Base-by-base conservation (phyloP, 2,329 filamentous ascomycete genomes). In the Aurifilum marmelostoma region DNA sequence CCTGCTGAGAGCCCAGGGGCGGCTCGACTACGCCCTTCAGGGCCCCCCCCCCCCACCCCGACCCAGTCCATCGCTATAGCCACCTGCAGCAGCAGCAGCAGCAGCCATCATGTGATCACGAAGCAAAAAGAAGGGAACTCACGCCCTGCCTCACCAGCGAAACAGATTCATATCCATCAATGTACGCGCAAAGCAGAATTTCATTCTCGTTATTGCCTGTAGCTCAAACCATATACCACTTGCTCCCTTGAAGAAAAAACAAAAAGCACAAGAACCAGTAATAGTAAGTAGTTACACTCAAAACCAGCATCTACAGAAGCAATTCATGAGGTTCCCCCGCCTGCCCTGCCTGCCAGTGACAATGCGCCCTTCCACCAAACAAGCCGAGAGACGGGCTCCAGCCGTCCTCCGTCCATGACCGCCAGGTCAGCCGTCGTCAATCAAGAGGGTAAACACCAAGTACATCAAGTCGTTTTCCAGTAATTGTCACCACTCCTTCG, bases 321-420 rank as follows among this genome's bases (percentile, higher is more conserved):
- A 47, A 63, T 43, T 34, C 67, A 67, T 60, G 18, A 63, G 56
- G 21, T 32, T 59, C 32, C 54, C 43, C 50, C 41, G 50, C 14
- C 65, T 58, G 47, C 59, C 59, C 67, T 50, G 65, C 39, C 67
- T 37, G 66, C 39, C 27, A 29, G 34, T 39, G 59, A 41, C n/a
- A 50, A 60, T 67, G 62, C 64, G 67, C 64, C 67, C 56, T 52
- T 63, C 59, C 50, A 60, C 64, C 34, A 16, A 67, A 69, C 67
- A 67, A 59, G 63, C 27, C 58, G 50, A 43, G 67, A 27, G 67
- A 63, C 67, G 24, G 63, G 67, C 67, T 59, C 52, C 65, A 52
- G 24, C 61, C 61, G 58, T 32, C 62, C 27, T n/a, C 27, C 16
- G 29, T 27, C n/a, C 32, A 56, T 47, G 34, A 41, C 59, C 59